Percentiles rank a stretch among this genome's conserved stretches.
Evolutionary conservation across 306 rosid genomes (phyloP).

Genomic region (Cucumis hystrix): DNA sequence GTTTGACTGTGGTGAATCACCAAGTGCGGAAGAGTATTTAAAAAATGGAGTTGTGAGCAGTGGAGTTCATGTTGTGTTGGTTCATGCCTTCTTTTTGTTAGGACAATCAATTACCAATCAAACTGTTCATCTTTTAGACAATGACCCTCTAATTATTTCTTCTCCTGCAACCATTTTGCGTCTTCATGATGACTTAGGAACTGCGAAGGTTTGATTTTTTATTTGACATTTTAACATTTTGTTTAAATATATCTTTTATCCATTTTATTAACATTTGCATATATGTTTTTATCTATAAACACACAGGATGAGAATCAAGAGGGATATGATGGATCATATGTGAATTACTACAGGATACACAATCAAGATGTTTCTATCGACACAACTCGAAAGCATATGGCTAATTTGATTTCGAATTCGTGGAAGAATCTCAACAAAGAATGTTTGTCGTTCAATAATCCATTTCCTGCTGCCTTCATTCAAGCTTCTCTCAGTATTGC

Average conservation of each 20-base stretch:
- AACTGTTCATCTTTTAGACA: slow-evolving; percentile 24
- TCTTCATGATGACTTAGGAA: slow-evolving; percentile 69
- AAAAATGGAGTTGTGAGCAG: slow-evolving; percentile 49
- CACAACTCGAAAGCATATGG: neutral
- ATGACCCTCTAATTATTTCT: slow-evolving; percentile 23
- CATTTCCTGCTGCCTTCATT: slow-evolving; percentile 2
- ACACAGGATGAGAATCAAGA: slow-evolving; percentile 2
- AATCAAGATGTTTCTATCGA: neutral
- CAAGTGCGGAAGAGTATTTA: slow-evolving; percentile 41
- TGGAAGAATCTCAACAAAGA: slow-evolving; percentile 20
- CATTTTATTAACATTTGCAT: no score
- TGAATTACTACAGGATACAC: neutral
- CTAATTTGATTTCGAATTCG: slow-evolving; percentile 7
- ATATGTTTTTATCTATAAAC: neutral
- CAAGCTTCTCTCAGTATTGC: slow-evolving; percentile 26
- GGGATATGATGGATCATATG: slow-evolving; percentile 32
- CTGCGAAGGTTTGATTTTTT: slow-evolving; percentile 15
- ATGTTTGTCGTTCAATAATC: slow-evolving; percentile 1
- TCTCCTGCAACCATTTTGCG: slow-evolving; percentile 49
- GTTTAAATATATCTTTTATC: no score
- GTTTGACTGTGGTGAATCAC: slow-evolving; percentile 34
- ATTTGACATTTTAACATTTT: no score
- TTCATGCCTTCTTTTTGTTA: slow-evolving; percentile 41
- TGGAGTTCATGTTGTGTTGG: slow-evolving; percentile 39
- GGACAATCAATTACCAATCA: slow-evolving; percentile 25